phyloP scores from a whole-genome alignment of 306 rosid species.

The Erythrophleum fordii region DNA sequence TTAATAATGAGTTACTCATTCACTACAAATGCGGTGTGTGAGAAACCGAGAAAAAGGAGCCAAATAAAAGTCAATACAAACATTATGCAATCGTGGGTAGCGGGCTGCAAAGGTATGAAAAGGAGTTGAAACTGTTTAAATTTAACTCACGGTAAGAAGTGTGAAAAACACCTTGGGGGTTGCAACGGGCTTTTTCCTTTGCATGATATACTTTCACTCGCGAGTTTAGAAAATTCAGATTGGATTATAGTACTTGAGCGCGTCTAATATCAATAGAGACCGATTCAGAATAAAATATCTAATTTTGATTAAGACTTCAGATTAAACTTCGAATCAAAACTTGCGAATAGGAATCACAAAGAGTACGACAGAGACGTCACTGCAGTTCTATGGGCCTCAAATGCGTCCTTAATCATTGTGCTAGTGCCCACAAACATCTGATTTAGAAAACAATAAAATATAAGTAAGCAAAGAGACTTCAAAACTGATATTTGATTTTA shows the following conservation, averaged over 20 bases:
- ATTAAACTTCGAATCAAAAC: background rate
- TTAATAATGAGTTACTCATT: too few species aligned
- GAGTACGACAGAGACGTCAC: slow-evolving; percentile 13
- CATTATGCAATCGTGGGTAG: too few species aligned
- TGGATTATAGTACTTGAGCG: background rate
- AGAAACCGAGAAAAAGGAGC: too few species aligned
- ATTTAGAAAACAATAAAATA: background rate
- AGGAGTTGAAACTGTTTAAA: background rate
- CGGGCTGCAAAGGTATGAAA: background rate
- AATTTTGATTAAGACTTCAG: background rate
- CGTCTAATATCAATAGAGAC: background rate
- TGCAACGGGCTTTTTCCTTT: too few species aligned
- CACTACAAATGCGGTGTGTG: too few species aligned
- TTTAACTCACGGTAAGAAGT: too few species aligned
- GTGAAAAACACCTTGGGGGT: too few species aligned
- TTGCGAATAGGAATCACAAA: background rate
- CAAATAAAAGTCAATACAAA: too few species aligned
- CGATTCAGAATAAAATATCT: background rate
- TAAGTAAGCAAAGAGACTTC: background rate
- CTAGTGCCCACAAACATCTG: background rate
- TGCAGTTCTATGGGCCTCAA: background rate
- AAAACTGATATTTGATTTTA: too few species aligned
- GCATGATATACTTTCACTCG: background rate
- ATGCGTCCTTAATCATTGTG: background rate
- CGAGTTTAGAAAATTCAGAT: background rate